Conservation (phyloP, 2,329 filamentous ascomycete genomes). For the Claviceps sp. region DNA sequence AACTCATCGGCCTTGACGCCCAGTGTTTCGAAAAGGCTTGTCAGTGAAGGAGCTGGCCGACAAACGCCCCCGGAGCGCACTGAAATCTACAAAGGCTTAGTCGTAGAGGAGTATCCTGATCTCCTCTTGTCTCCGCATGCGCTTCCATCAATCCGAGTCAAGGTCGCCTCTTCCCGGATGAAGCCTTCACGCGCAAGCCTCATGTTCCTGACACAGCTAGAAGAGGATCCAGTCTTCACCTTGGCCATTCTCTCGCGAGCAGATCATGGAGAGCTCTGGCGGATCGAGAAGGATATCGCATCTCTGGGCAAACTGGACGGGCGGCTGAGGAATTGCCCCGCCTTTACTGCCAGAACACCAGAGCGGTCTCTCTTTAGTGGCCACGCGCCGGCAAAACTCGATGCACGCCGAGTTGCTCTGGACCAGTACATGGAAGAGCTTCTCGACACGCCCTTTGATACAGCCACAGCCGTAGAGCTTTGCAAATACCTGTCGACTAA, state of each 20-base stretch:
- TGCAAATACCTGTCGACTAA: slow-evolving; percentile 75
- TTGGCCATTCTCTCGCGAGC: slow-evolving; percentile 71
- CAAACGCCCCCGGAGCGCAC: slow-evolving; percentile 25
- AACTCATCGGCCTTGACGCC: slow-evolving; percentile 2
- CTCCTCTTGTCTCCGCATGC: slow-evolving; percentile 80
- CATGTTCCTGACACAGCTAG: slow-evolving; percentile 62
- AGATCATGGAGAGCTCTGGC: slow-evolving; percentile 71
- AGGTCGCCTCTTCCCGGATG: slow-evolving; percentile 87
- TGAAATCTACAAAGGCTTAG: slow-evolving; percentile 60
- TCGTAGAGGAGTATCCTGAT: slow-evolving; percentile 77
- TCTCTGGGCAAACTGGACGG: slow-evolving; percentile 74
- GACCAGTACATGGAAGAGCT: slow-evolving; percentile 78
- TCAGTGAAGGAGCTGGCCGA: not conserved
- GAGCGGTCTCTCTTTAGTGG: slow-evolving; percentile 80
- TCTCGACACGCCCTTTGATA: slow-evolving; percentile 70
- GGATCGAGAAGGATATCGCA: slow-evolving; percentile 79
- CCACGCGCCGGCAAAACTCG: slow-evolving; percentile 85
- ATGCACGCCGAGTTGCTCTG: slow-evolving; percentile 68
- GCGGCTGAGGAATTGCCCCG: slow-evolving; percentile 59
- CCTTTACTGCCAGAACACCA: slow-evolving; percentile 63
- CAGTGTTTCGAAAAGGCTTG: slow-evolving; percentile 2
- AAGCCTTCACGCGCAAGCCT: slow-evolving; percentile 81
- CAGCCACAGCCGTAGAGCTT: slow-evolving; percentile 60
- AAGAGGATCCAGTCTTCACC: slow-evolving; percentile 91
- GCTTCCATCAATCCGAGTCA: slow-evolving; percentile 70